Conservation (phyloP, 139 green algal genomes). For the Raphidocelis subcapitata region DNA sequence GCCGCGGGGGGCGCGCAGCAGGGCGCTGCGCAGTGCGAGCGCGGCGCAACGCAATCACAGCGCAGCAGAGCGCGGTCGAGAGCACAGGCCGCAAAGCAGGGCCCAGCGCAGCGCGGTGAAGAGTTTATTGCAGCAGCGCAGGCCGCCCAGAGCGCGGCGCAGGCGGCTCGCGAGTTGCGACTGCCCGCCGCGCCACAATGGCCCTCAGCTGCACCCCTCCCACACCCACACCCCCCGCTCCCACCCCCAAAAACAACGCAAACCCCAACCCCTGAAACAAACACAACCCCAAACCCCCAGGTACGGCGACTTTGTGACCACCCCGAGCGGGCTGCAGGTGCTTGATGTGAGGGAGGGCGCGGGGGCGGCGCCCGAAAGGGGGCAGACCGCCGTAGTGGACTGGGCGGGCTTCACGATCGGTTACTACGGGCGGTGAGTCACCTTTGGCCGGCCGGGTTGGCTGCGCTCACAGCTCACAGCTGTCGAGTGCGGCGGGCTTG, state of each 20-base stretch:
- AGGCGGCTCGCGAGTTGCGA: too few species aligned
- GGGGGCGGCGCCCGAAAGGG: conserved; percentile 33
- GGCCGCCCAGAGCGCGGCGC: too few species aligned
- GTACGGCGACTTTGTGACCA: conserved; percentile 53
- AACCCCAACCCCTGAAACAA: too few species aligned
- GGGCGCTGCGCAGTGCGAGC: neutral
- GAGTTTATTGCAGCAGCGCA: too few species aligned
- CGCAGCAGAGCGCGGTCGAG: conserved; percentile 54
- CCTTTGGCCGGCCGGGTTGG: too few species aligned
- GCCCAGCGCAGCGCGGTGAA: too few species aligned
- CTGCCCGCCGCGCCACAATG: too few species aligned
- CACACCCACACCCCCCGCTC: neutral
- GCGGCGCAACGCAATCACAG: neutral
- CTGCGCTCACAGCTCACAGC: too few species aligned
- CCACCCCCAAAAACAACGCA: neutral
- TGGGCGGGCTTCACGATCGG: conserved; percentile 96
- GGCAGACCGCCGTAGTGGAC: conserved; percentile 77
- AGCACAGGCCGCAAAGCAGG: too few species aligned
- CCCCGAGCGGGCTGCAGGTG: conserved; percentile 56
- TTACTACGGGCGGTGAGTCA: neutral
- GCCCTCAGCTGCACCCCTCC: too few species aligned
- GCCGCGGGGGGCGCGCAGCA: neutral
- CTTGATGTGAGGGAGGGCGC: conserved; percentile 61
- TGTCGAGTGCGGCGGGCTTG: too few species aligned
- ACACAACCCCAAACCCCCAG: too few species aligned